Base-by-base conservation (phyloP, 2,329 filamentous ascomycete genomes). In the Knufia fluminis region DNA sequence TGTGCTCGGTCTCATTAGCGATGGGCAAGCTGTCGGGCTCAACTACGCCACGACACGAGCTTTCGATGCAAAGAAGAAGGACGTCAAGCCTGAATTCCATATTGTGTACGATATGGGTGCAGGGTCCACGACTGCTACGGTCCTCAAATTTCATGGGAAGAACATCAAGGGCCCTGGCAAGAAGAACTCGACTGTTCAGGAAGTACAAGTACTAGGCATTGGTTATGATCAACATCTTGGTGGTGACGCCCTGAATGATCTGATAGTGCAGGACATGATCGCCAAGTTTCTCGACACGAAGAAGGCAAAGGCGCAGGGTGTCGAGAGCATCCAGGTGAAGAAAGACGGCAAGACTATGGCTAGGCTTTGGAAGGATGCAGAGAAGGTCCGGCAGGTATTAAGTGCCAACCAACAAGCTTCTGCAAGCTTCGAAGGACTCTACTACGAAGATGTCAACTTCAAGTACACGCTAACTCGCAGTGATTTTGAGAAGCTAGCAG, bases 81-180 rank as follows among this genome's bases (percentile, higher is more conserved):
- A 87, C 48, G 84, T 79, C 56, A 89, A 89, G 71, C 84, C 92
- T 0, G 92, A 98, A 68, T 80, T 90, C 60, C 88, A 98, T 69
- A 71, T 98, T 65, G 80, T 98, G 24, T 98, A 92, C 63, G 92
- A 98, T 64, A 97, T 98, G 90, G 92, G 92, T 58, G 90, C 92
- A 58, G 92, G 92, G 3, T 96, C 88, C 40, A 86, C 91, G 26
- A 94, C 88, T 60, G 91, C 91, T 3, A 92, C 89, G 4, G 73
- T 98, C 46, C 70, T 98, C 64, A 85, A 83, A 61, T 95, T 98
- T 70, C 90, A 96, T 67, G 85, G 86, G 64, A 83, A 84, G 59
- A 82, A 78, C 1, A 83, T 97, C 54, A 98, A 97, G 75, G 91
- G 96, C 60, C 71, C 91, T 49, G 90, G 89, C 57, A 89, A 86